Conservation (phyloP, 2,329 filamentous ascomycete genomes). For the Rhinocladiella similis region DNA sequence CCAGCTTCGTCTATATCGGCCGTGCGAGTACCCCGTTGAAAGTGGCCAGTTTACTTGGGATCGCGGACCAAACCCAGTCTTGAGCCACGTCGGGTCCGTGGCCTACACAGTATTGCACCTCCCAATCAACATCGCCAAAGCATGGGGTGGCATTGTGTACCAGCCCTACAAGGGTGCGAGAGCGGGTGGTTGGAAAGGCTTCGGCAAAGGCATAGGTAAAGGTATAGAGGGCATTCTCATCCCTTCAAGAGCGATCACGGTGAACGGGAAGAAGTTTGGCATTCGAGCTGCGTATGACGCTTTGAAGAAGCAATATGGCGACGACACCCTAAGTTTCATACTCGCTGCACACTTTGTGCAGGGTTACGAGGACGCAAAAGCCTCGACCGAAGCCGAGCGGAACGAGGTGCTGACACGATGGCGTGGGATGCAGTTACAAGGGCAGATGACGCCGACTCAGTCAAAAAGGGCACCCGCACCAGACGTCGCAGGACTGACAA, state of each 20-base stretch:
- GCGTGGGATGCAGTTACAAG: slow-evolving; percentile 25
- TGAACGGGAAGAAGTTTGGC: slow-evolving; percentile 25
- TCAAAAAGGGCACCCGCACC: not conserved
- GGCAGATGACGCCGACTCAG: slow-evolving; percentile 3
- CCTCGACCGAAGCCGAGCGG: slow-evolving; percentile 29
- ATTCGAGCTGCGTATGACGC: slow-evolving; percentile 29
- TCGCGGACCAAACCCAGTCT: slow-evolving; percentile 64
- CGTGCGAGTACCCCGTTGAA: slow-evolving; percentile 71
- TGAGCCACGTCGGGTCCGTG: slow-evolving; percentile 71
- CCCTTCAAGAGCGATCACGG: slow-evolving; percentile 51
- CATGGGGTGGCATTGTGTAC: slow-evolving; percentile 45
- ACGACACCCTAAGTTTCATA: slow-evolving; percentile 32
- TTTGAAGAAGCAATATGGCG: slow-evolving; percentile 28
- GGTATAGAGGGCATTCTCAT: slow-evolving; percentile 66
- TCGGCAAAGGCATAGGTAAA: slow-evolving; percentile 44
- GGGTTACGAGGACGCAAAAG: slow-evolving; percentile 30
- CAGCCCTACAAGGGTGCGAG: slow-evolving; percentile 46
- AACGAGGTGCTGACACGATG: slow-evolving; percentile 29
- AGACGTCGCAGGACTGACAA: slow-evolving; percentile 1
- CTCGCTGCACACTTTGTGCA: slow-evolving; percentile 31
- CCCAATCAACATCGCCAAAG: slow-evolving; percentile 55
- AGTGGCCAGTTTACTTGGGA: slow-evolving; percentile 31
- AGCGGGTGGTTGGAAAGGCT: slow-evolving; percentile 42
- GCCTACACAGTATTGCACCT: slow-evolving; percentile 73
- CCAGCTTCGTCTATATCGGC: slow-evolving; percentile 66